Evolutionary conservation across 176 grass and related monocot species (phyloP).

Genomic region (Zizania latifolia): DNA sequence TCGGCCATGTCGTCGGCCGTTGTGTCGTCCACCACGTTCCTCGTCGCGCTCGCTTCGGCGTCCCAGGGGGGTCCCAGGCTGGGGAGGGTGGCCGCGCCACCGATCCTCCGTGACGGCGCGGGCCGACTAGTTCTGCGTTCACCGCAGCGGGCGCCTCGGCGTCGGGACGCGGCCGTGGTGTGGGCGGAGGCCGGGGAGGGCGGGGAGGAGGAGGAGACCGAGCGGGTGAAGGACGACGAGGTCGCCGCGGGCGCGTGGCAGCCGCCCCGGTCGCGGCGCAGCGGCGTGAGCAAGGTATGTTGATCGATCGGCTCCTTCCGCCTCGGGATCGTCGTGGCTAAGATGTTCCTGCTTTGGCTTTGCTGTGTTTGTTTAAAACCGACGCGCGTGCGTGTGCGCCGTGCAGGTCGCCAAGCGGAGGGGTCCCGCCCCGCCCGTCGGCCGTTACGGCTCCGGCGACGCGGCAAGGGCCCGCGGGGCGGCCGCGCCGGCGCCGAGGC

Average conservation of each 20-base stretch:
- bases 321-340: neutral
- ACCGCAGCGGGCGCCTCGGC: neutral
- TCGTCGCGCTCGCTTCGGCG: slow-evolving; percentile 30
- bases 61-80: neutral
- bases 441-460: slow-evolving; percentile 23
- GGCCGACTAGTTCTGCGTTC: neutral
- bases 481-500: neutral
- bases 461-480: neutral
- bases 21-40: slow-evolving; percentile 23
- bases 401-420: slow-evolving; percentile 26
- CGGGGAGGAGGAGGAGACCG: neutral
- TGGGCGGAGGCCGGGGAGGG: neutral
- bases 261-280: slow-evolving; percentile 3
- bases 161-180: neutral
- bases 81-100: neutral
- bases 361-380: neutral
- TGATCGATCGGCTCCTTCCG: neutral
- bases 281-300: neutral
- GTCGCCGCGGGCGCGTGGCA: neutral
- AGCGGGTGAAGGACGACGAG: neutral
- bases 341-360: neutral
- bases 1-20: slow-evolving; percentile 31
- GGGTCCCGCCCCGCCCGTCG: slow-evolving; percentile 22
- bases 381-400: neutral
- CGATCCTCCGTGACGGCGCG: neutral